A percentile compares a stretch with the other conserved stretches of the same genome.
Evolutionary conservation across 257 asterid species (phyloP).

Genomic region (Osmanthus fragrans): DNA sequence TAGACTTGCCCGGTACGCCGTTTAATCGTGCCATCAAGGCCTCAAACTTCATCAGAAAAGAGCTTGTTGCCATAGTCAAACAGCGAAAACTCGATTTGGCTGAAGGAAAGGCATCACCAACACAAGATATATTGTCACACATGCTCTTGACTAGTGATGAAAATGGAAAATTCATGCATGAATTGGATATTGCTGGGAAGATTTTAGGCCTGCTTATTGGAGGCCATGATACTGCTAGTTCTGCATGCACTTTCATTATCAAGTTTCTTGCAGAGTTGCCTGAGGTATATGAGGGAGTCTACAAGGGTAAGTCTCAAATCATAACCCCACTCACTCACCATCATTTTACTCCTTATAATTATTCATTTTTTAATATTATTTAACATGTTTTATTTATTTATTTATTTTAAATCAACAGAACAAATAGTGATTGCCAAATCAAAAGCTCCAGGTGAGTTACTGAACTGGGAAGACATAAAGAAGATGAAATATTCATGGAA

Average conservation of each 20-base stretch:
- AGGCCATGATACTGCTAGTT: slow-evolving; percentile 66
- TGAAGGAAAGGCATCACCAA: slow-evolving; percentile 50
- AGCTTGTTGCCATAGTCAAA: slow-evolving; percentile 40
- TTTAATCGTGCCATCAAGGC: slow-evolving; percentile 53
- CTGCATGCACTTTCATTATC: slow-evolving; percentile 57
- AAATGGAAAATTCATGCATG: slow-evolving; percentile 51
- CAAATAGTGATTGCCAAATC: slow-evolving; percentile 55
- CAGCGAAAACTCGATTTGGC: slow-evolving; percentile 45
- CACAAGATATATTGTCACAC: slow-evolving; percentile 63
- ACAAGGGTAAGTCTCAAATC: slow-evolving; percentile 34
- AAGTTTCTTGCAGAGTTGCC: slow-evolving; percentile 64
- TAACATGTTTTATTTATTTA: not conserved
- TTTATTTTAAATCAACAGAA: slow-evolving; percentile 24
- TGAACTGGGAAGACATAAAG: slow-evolving; percentile 51
- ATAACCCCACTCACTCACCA: too few species aligned
- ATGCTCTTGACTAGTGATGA: slow-evolving; percentile 54
- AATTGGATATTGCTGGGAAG: slow-evolving; percentile 50
- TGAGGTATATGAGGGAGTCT: slow-evolving; percentile 48
- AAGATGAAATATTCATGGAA: slow-evolving; percentile 65
- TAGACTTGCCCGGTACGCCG: slow-evolving; percentile 58
- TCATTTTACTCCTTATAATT: too few species aligned
- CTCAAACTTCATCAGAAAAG: slow-evolving; percentile 45
- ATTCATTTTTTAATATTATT: not conserved
- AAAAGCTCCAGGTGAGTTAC: slow-evolving; percentile 37
- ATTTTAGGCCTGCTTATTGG: slow-evolving; percentile 56